Evolutionary conservation across 2,329 filamentous ascomycete species (phyloP), one percentile per base, ranked within the genome.

Genomic region (Zarea fungicola): DNA sequence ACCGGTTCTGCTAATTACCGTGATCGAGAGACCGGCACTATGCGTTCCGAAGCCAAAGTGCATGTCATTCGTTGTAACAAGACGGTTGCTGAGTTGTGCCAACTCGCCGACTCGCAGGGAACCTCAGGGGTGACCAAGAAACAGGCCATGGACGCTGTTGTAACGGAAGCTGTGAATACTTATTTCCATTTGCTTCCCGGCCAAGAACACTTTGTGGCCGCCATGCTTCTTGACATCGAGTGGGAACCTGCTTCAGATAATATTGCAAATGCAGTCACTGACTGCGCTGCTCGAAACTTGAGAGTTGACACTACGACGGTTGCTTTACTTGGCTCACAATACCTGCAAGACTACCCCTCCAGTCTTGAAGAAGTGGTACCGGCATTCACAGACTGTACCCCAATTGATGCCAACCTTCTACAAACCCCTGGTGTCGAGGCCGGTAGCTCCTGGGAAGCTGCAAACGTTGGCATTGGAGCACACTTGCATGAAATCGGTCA

Each of bases 401-500:
- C 85, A 26, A 96, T 90, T 1, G 89, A 97, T 62, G 87, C 84
- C 9, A 78, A 81, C 32, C 79, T 80, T 58, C 83, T 96, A 31
- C 86, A 87, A 14, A 96, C 96, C 59, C 89, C 95, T 63, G 89
- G 83, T 64, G 86, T 87, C 57, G 88, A 96, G 56, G 85, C 84
- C 6, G 91, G 91, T 21, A 95, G 88, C 62, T 93, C 84, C 40
- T 97, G 92, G 92, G 92, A 97, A 65, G 84, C 90, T n/a, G 90
- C 89, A 22, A 95, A 92, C 58, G 86, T 96, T 52, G 91, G 91
- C 25, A 95, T 97, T 55, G 92, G 92, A 7, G 91, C 89, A 9
- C 92, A 97, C 65, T 68, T 97, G 41, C 92, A 95, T 65, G 90
- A 96, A 67, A 86, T 86, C 1, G 92, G 92, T 4, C 92, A 95